These are phyloP conservation scores for Triticum monococcum DNA, from an alignment of 176 grass and related monocot species.

Conservation along the genomic window DNA sequence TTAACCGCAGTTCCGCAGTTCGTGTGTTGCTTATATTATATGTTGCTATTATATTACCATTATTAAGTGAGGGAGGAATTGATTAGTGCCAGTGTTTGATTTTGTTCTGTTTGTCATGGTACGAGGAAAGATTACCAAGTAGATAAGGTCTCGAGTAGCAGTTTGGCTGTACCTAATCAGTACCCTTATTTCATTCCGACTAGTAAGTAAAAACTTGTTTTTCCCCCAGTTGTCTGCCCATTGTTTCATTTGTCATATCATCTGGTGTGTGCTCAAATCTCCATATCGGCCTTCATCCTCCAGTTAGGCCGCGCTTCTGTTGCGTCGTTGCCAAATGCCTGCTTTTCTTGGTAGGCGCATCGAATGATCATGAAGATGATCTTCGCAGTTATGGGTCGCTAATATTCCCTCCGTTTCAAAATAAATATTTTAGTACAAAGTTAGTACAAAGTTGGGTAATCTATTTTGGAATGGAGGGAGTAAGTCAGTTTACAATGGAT, in stretches of 20 bases:
- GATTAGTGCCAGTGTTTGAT: conserved; percentile 31
- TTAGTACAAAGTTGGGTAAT: too few relatives aligned
- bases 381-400: neutral
- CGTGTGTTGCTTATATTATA: conserved; percentile 46
- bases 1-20: conserved; percentile 34
- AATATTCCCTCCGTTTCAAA: too few relatives aligned
- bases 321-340: neutral
- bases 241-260: neutral
- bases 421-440: too few relatives aligned
- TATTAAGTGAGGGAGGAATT: conserved; percentile 37
- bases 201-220: conserved; percentile 21
- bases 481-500: too few relatives aligned
- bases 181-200: conserved; percentile 24
- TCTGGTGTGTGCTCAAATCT: neutral
- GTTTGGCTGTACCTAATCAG: conserved; percentile 37
- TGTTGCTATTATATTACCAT: conserved; percentile 29
- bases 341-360: neutral
- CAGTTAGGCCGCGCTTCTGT: neutral
- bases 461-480: too few relatives aligned
- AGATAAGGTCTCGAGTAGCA: conserved; percentile 39
- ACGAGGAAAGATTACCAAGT: conserved; percentile 34
- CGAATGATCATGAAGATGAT: neutral
- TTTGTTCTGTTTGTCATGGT: conserved; percentile 22
- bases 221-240: neutral
- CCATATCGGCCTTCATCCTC: neutral